Evolutionary conservation across 768 basidiomycete genomes (phyloP).

Genomic region (Leccinum pellstonianum): DNA sequence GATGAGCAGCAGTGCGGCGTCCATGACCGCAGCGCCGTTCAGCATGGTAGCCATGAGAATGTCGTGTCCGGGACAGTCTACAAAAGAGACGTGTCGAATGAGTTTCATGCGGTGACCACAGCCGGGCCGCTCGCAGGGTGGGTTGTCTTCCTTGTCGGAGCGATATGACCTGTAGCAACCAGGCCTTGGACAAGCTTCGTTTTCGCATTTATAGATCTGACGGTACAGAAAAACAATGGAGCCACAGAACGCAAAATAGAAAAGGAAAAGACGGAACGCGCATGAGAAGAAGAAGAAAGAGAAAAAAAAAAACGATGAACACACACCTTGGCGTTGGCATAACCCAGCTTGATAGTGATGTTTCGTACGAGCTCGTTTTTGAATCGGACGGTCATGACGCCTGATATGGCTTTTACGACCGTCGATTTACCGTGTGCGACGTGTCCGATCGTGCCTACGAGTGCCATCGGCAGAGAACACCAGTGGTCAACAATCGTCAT

Average conservation of each 20-base stretch:
- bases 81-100: constrained; percentile 95
- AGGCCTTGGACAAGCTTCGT: constrained; percentile 83
- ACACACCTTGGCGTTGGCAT: constrained; percentile 96
- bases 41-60: constrained; percentile 99
- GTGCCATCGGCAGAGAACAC: constrained; percentile 1
- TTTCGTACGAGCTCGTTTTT: constrained; percentile 99
- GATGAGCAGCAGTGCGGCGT: constrained; percentile 91
- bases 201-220: constrained; percentile 98
- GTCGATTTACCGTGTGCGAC: constrained; percentile 98
- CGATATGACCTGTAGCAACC: constrained; percentile 67
- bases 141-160: constrained; percentile 91
- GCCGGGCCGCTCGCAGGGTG: constrained; percentile 90
- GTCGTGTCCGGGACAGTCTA: constrained; percentile 96
- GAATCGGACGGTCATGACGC: constrained; percentile 97
- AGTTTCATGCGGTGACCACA: constrained; percentile 77
- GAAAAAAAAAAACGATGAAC: background rate
- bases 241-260: background rate
- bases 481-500: background rate
- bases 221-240: constrained; percentile 11
- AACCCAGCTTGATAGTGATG: constrained; percentile 89
- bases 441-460: constrained; percentile 94
- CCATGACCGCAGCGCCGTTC: constrained; percentile 99
- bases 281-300: background rate
- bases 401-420: constrained; percentile 98
- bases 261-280: background rate